Percentiles rank a stretch among this genome's conserved stretches.
Evolutionary conservation across 2,329 filamentous ascomycete species (phyloP).

Genomic region (Aspergillus oerlinghausenensis): DNA sequence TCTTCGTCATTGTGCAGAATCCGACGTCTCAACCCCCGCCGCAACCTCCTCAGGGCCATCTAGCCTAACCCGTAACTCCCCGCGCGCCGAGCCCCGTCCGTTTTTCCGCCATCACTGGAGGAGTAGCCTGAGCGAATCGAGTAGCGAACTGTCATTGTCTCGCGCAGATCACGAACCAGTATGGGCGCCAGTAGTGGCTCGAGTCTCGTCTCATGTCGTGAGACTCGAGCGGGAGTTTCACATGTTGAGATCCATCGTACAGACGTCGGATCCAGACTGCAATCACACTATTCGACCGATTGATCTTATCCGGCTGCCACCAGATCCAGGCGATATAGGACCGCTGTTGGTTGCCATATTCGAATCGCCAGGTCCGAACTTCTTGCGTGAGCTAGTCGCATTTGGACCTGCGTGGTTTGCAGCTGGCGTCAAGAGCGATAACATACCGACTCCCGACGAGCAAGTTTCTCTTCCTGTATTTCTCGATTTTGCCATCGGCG

Average conservation of each 20-base stretch:
- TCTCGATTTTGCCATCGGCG: conserved; percentile 85
- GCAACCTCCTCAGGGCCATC: conserved; percentile 43
- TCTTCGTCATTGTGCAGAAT: conserved; percentile 50
- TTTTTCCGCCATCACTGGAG: conserved; percentile 43
- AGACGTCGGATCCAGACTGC: conserved; percentile 66
- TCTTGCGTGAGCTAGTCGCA: conserved; percentile 65
- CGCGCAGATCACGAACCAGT: conserved; percentile 36
- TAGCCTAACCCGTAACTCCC: conserved; percentile 40
- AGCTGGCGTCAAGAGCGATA: conserved; percentile 47
- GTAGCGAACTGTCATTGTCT: conserved; percentile 40
- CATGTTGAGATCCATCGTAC: conserved; percentile 68
- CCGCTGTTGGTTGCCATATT: conserved; percentile 77
- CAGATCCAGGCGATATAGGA: conserved; percentile 63
- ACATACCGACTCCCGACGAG: conserved; percentile 48
- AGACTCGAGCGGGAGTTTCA: conserved; percentile 85
- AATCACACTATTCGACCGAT: conserved; percentile 76
- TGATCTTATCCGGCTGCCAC: conserved; percentile 68
- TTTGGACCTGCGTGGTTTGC: conserved; percentile 72
- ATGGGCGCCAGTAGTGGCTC: conserved; percentile 67
- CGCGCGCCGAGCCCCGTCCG: conserved; percentile 38
- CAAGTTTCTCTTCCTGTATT: conserved; percentile 71
- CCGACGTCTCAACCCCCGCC: conserved; percentile 45
- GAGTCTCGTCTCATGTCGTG: conserved; percentile 75
- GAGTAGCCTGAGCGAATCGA: conserved; percentile 50
- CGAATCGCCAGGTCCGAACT: conserved; percentile 70